phyloP scores from a whole-genome alignment of 2,329 filamentous ascomycete genomes.

The Emergomyces pasteurianus region DNA sequence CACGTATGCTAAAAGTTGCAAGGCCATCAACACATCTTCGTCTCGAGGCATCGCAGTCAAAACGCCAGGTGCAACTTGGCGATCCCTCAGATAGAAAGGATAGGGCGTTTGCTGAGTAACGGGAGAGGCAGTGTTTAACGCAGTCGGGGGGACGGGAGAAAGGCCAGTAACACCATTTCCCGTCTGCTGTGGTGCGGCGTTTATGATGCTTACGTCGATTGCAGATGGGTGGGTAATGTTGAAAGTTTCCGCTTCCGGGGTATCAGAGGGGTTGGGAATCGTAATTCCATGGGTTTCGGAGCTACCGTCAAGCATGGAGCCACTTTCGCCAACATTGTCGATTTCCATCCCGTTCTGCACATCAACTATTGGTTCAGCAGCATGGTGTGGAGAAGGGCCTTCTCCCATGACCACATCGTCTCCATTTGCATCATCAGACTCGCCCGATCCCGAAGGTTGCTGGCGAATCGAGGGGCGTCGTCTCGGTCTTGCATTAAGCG shows the following conservation, averaged over 20 bases:
- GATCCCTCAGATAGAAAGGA: slow-evolving; percentile 67
- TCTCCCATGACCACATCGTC: slow-evolving; percentile 71
- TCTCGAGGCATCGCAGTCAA: slow-evolving; percentile 89
- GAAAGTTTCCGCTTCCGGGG: slow-evolving; percentile 80
- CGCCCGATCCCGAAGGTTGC: slow-evolving; percentile 73
- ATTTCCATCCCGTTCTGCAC: slow-evolving; percentile 75
- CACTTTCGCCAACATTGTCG: slow-evolving; percentile 73
- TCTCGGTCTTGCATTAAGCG: slow-evolving; percentile 46
- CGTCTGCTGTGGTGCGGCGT: slow-evolving; percentile 55
- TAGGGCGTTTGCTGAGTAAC: slow-evolving; percentile 58
- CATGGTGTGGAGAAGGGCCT: slow-evolving; percentile 39
- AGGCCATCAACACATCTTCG: slow-evolving; percentile 94
- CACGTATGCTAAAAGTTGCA: slow-evolving; percentile 92
- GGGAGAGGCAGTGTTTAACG: slow-evolving; percentile 57
- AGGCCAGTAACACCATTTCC: slow-evolving; percentile 58
- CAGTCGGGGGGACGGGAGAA: slow-evolving; percentile 50
- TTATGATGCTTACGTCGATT: slow-evolving; percentile 74
- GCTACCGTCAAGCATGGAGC: slow-evolving; percentile 60
- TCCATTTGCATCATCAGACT: slow-evolving; percentile 72
- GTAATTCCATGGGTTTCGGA: slow-evolving; percentile 62
- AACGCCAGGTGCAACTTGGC: slow-evolving; percentile 57
- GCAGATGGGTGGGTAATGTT: slow-evolving; percentile 82
- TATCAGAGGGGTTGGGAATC: slow-evolving; percentile 67
- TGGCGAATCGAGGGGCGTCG: slow-evolving; percentile 79
- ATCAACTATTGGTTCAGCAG: slow-evolving; percentile 59